Base-by-base conservation (phyloP, 2,329 filamentous ascomycete genomes). In the Cladophialophora bantiana region DNA sequence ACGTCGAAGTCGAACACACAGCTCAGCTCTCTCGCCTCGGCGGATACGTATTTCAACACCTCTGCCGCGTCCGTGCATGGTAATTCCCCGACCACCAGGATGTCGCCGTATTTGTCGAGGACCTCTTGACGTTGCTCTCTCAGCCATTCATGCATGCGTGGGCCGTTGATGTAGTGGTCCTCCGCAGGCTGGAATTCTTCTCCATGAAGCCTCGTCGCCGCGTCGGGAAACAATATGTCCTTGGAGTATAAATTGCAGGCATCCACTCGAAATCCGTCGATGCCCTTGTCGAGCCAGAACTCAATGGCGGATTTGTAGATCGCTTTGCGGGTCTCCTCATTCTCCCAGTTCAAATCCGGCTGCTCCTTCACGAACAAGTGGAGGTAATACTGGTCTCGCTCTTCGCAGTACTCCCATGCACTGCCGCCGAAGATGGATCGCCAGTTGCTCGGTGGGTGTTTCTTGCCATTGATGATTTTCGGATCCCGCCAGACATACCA, bases 311-410 rank as follows among this genome's bases (percentile, higher is more conserved):
- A 84, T 38, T 89, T 83, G 76, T 91, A 90, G 26, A 92, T 86
- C 4, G 89, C 90, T 38, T 83, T 78, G 4, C 90, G 84, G 0
- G 87, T 85, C 31, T 84, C 85, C 0, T 82, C 79, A 64, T 88
- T 90, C 74, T 93, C 89, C 90, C 90, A 94, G 77, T 94, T 94
- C 13, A 94, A 81, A 72, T 94, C 91, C 0, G 91, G 90, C 76
- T 93, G 90, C 69, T 90, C 85, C 9, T 84, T 84, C 7, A 87
- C 86, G 75, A 92, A 94, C 13, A 94, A 82, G 69, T 90, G 88
- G 0, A 93, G 84, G 73, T 91, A 93, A 75, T 91, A 93, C 75
- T 93, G 71, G 53, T 73, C 71, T 4, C 72, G 62, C 42, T 71
- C 68, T n/a, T 52, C 52, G 31, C 68, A 68, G 53, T 72, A 74